Evolutionary conservation across 2,329 filamentous ascomycete genomes (phyloP), one percentile per base, ranked within the genome.

Genomic region (Trichoderma sp.): DNA sequence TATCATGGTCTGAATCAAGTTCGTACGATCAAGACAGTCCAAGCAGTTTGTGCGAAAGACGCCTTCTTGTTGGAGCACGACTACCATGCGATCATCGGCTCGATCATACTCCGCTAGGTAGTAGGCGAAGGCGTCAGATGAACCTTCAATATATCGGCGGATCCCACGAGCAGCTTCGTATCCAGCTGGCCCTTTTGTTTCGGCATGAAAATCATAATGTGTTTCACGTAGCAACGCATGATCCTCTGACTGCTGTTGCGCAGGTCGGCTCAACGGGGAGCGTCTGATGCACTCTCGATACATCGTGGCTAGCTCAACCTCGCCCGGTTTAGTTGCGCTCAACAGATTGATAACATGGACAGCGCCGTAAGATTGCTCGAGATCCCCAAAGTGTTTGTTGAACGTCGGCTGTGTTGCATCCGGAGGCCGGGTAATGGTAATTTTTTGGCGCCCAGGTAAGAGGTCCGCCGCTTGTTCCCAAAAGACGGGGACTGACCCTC

Each of bases 191-290:
- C 92, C 93, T 75, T 92, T 92, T 1, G 96, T 97, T 79, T 98
- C 94, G 4, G 94, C 95, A 77, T 98, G 94, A 70, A 99, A 98
- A 79, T 99, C 96, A 77, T 96, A 99, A 76, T 97, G 93, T 0
- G 95, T 97, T 70, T 91, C 87, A 71, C 88, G 87, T 35, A 98
- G 81, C 47, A 97, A 85, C 59, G 91, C 88, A 75, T 95, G 92
- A 70, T 93, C 92, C 14, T 75, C 74, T 3, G 85, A 84, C 33
- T 84, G 83, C 43, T 87, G 84, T 24, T 86, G 87, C 7, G 82
- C 86, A 29, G 83, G 81, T 16, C 84, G 84, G 73, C 90, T 91
- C n/a, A 97, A 80, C 0, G 92, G 88, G 72, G 90, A 96, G 75
- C 91, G 87, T 24, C 82, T 83, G 70, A 97, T 88, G 72, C 96